These are phyloP conservation scores for Sungouiozyma ichnusensis DNA, from an alignment of 805 yeast species.

Conservation along the genomic window DNA sequence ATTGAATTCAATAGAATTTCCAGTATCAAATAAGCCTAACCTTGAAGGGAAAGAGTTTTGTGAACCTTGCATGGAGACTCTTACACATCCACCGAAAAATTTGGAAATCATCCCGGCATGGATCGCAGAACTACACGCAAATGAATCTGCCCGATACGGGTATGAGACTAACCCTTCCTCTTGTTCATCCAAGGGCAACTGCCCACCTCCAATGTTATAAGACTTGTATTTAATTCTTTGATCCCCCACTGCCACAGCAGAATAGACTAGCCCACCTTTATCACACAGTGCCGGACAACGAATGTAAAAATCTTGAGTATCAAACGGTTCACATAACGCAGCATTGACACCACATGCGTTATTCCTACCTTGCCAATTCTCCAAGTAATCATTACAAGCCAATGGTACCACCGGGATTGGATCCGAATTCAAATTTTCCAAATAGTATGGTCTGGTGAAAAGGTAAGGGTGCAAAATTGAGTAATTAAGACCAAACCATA, in stretches of 20 bases:
- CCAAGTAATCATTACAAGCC: conserved; percentile 21
- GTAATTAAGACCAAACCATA: conserved; percentile 38
- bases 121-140: conserved; percentile 79
- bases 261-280: conserved; percentile 63
- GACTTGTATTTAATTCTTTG: conserved; percentile 58
- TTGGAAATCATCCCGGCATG: conserved; percentile 77
- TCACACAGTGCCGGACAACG: conserved; percentile 88
- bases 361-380: conserved; percentile 67
- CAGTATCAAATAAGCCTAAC: conserved; percentile 43
- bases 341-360: conserved; percentile 68
- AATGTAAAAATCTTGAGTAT: conserved; percentile 39
- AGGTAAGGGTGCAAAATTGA: conserved; percentile 37
- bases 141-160: conserved; percentile 84
- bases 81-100: conserved; percentile 68
- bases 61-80: conserved; percentile 46
- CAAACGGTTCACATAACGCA: conserved; percentile 41
- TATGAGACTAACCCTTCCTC: conserved; percentile 30
- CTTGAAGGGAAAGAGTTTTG: conserved; percentile 38
- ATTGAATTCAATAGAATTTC: conserved; percentile 42
- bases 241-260: conserved; percentile 65
- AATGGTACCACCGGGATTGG: conserved; percentile 32
- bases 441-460: conserved; percentile 31
- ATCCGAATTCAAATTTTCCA: conserved; percentile 12
- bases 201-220: conserved; percentile 71
- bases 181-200: conserved; percentile 7